Evolutionary conservation across 2,329 filamentous ascomycete species (phyloP), one percentile per base, ranked within the genome.

Genomic region (Aspergillus phoenicis): DNA sequence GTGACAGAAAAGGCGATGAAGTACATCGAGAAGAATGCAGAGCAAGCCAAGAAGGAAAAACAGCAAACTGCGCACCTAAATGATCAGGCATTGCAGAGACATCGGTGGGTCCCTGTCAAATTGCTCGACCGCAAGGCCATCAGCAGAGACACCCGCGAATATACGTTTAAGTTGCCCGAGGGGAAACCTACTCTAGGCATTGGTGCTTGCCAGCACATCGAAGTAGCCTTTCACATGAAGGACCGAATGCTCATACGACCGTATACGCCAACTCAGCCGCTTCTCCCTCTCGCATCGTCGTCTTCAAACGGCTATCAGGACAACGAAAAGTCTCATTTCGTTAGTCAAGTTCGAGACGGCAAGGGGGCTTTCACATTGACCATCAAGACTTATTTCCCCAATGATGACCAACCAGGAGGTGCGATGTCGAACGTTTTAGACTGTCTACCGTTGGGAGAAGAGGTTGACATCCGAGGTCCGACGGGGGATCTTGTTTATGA

Each of bases 371-470:
- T 84, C 64, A 75, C 84, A 17, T 73, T 84, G 2, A 77, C 79
- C 0, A 75, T 84, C 39, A 84, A 85, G 64, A 84, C 82, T 0
- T 85, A 85, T 66, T 82, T 81, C 58, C 82, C 83, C 0, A 76
- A 72, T 39, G 63, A 73, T 0, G 70, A 72, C 2, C 80, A 84
- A 63, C 82, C 83, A 1, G 83, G 83, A 13, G 82, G 83, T n/a
- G 82, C 83, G 8, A 78, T 85, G 72, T 80, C 76, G 45, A 84
- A 84, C 60, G 80, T 85, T 54, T 77, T 85, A 2, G 81, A 84
- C 68, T 81, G 75, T 65, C 77, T 85, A 57, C 77, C 77, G 0
- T 64, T 81, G 1, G 79, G 81, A 17, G 80, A 83, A 64, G 77
- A 82, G 59, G 72, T 84, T 30, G 83, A 86, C 63, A 76, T 85